These are phyloP conservation scores for Astrocystis sublimbata DNA, from an alignment of 495 filamentous ascomycete genomes.

Conservation along the genomic window DNA sequence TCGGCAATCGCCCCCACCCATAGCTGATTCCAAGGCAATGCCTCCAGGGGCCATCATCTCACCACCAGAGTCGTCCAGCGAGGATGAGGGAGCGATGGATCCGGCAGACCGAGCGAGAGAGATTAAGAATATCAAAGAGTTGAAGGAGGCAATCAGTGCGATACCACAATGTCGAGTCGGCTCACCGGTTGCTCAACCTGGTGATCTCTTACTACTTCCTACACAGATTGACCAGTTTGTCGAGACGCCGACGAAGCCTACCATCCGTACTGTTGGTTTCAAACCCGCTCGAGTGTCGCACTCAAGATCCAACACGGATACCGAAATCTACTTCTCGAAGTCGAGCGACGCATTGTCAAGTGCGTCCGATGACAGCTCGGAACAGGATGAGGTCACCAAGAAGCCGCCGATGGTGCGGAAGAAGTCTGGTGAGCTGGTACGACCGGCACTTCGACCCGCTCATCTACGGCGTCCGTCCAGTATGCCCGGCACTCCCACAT, in stretches of 20 bases:
- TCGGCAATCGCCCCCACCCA: constrained; percentile 76
- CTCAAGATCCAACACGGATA: constrained; percentile 81
- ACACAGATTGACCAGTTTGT: constrained; percentile 37
- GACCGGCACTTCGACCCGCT: constrained; percentile 81
- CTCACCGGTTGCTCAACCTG: constrained; percentile 56
- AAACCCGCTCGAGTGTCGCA: constrained; percentile 53
- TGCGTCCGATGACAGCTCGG: constrained; percentile 62
- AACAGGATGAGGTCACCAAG: constrained; percentile 61
- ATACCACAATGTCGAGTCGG: constrained; percentile 67
- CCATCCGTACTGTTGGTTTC: constrained; percentile 31
- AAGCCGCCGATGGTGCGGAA: constrained; percentile 92
- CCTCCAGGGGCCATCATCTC: constrained; percentile 81
- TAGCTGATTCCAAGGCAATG: constrained; percentile 65
- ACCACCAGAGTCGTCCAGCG: constrained; percentile 83
- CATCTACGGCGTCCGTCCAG: constrained; percentile 82
- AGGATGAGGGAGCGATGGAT: constrained; percentile 70
- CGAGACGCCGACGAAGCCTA: constrained; percentile 31
- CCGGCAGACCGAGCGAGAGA: constrained; percentile 48
- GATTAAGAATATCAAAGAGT: constrained; percentile 68
- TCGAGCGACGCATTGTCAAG: constrained; percentile 57
- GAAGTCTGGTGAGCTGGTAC: constrained; percentile 96
- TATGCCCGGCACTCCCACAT: constrained; percentile 96
- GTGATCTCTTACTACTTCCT: constrained; percentile 39
- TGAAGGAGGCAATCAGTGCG: constrained; percentile 78
- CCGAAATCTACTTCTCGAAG: constrained; percentile 54